phyloP scores from a whole-genome alignment of 306 rosid genomes.

The Geum urbanum region DNA sequence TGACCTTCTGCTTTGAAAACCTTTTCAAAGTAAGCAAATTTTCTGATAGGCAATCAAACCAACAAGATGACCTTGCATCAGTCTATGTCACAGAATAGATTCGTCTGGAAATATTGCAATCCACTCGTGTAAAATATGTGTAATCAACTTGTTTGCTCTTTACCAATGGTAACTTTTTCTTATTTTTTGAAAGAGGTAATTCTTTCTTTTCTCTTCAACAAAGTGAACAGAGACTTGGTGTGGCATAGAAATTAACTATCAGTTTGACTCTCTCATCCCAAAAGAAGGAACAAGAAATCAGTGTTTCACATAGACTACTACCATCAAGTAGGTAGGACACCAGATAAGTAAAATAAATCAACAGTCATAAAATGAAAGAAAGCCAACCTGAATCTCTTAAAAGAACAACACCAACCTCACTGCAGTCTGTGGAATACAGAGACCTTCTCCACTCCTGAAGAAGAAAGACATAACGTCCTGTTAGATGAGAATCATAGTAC shows the following conservation, averaged over 20 bases:
- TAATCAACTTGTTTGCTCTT: background rate
- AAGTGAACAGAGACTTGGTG: background rate
- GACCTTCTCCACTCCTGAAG: slow-evolving; percentile 76
- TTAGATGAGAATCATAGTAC: slow-evolving; percentile 17
- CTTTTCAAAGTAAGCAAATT: slow-evolving; percentile 72
- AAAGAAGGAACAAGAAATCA: slow-evolving; percentile 4
- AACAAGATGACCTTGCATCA: slow-evolving; percentile 33
- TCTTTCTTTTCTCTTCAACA: background rate
- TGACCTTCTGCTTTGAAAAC: slow-evolving; percentile 75
- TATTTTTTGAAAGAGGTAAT: no score
- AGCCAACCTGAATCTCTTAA: slow-evolving; percentile 69
- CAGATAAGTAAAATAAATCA: background rate
- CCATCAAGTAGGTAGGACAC: slow-evolving; percentile 1
- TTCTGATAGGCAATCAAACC: slow-evolving; percentile 48
- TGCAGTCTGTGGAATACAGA: slow-evolving; percentile 71
- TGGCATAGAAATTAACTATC: background rate
- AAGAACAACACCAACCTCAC: slow-evolving; percentile 73
- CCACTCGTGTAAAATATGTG: background rate
- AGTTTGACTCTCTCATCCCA: background rate
- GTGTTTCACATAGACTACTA: background rate
- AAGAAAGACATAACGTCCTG: slow-evolving; percentile 4
- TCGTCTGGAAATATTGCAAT: slow-evolving; percentile 13
- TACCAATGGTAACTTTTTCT: background rate
- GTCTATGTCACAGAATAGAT: slow-evolving; percentile 22
- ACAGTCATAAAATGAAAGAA: slow-evolving; percentile 12